Evolutionary conservation across 192 early-diverging fungal genomes (phyloP), one percentile per base, ranked within the genome.

Genomic region (Backusella australiensis): DNA sequence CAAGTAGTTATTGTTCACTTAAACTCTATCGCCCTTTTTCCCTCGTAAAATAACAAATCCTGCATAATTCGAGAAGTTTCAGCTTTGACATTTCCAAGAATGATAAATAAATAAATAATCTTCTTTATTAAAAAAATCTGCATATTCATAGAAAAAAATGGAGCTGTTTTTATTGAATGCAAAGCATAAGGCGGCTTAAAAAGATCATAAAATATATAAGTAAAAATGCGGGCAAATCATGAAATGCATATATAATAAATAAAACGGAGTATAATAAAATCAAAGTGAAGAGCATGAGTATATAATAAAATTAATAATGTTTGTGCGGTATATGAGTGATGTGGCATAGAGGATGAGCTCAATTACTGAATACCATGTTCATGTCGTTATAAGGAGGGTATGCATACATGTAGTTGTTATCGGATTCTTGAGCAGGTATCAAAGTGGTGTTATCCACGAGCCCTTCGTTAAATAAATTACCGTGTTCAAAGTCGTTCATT

Each of bases 71-170:
- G 56, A 63, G 56, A 63, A 63, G 56, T 63, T 63, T 63, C 56
- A 63, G 56, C 56, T 63, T 63, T 63, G 56, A 63, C 56, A 63
- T 63, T 63, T 63, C 53, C 56, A 63, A 63, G 56, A 63, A 63
- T 63, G 56, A 29, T 63, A 63, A 63, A 63, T 63, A 63, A 63
- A 63, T 63, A 63, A 63, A 63, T 63, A 63, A 63, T 63, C 23
- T 63, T 63, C 56, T 63, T 63, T 63, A 63, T 63, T 63, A 63
- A 63, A 49, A 49, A 63, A 63, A 63, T 63, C 56, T 63, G 56
- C 56, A 63, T 63, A 63, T 63, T 63, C 56, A 63, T 63, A 63
- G 56, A 29, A 63, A 63, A 63, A 63, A 63, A 63, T 63, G 56
- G 56, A 29, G 23, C 26, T 63, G 23, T 63, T 63, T 63, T 63